Conservation (phyloP, 345 rosid species). For the Eucalyptus sp. region DNA sequence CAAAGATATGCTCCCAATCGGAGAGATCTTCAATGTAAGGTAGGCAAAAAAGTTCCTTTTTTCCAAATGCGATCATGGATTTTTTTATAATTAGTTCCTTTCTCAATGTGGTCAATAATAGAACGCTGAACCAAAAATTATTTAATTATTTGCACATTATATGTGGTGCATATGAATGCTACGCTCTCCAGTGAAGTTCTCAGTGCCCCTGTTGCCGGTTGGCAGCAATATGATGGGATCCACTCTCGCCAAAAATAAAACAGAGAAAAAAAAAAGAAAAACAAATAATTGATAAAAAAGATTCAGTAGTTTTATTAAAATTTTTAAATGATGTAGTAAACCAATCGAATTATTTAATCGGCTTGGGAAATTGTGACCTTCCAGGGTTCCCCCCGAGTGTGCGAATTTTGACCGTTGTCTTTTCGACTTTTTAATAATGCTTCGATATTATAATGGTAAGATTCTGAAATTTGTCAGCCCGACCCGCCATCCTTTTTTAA, state of each 20-base stretch:
- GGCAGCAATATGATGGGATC: background rate
- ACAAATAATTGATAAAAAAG: background rate
- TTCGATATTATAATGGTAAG: background rate
- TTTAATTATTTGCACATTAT: background rate
- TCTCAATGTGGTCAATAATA: background rate
- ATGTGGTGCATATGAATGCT: background rate
- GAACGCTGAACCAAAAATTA: background rate
- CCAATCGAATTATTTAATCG: background rate
- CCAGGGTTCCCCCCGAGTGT: background rate
- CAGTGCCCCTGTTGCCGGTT: background rate
- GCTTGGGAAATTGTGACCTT: background rate
- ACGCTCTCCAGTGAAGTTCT: background rate
- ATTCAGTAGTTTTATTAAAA: background rate
- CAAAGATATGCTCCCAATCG: background rate
- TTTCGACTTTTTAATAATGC: background rate
- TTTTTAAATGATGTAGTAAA: background rate
- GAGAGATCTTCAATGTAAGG: background rate
- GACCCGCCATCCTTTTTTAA: background rate
- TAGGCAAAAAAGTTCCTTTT: background rate
- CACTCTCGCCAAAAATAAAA: background rate
- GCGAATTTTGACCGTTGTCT: background rate
- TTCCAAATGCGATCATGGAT: background rate
- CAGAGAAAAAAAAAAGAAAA: background rate
- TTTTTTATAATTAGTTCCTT: background rate
- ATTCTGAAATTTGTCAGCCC: background rate